phyloP scores from a whole-genome alignment of 257 asterid species.

The Nicotiana knightiana region DNA sequence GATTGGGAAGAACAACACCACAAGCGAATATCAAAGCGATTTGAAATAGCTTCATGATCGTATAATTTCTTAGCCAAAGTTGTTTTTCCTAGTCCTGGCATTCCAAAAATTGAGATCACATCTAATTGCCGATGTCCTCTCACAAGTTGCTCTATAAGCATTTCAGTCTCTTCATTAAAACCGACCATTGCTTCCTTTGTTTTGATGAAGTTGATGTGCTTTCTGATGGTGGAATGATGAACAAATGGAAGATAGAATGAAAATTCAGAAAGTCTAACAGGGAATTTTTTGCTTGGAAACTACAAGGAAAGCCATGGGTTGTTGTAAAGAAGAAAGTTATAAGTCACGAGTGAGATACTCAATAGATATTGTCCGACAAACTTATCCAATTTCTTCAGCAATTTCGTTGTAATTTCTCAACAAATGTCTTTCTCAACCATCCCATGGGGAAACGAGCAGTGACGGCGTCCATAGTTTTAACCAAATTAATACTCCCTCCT shows the following conservation, averaged over 20 bases:
- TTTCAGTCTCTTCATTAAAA: neutral
- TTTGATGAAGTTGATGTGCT: neutral
- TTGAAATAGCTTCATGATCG: neutral
- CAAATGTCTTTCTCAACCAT: neutral
- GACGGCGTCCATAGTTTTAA: neutral
- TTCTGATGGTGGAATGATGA: neutral
- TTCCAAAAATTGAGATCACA: neutral
- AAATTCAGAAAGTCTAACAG: no score
- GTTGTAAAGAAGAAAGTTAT: no score
- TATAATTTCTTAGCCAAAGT: neutral
- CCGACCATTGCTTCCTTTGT: neutral
- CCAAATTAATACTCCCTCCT: no score
- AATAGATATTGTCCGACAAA: neutral
- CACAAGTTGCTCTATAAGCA: neutral
- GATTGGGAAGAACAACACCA: slow-evolving; percentile 5
- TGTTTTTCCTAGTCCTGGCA: slow-evolving; percentile 4
- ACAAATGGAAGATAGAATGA: no score
- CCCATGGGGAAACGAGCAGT: neutral
- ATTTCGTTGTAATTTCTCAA: no score
- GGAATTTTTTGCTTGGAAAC: no score
- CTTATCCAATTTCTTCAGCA: no score
- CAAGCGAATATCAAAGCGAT: neutral
- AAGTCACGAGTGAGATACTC: no score
- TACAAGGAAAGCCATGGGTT: no score
- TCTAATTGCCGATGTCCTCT: neutral